Conservation (phyloP, 345 rosid species). For the Melaleuca alternifolia region DNA sequence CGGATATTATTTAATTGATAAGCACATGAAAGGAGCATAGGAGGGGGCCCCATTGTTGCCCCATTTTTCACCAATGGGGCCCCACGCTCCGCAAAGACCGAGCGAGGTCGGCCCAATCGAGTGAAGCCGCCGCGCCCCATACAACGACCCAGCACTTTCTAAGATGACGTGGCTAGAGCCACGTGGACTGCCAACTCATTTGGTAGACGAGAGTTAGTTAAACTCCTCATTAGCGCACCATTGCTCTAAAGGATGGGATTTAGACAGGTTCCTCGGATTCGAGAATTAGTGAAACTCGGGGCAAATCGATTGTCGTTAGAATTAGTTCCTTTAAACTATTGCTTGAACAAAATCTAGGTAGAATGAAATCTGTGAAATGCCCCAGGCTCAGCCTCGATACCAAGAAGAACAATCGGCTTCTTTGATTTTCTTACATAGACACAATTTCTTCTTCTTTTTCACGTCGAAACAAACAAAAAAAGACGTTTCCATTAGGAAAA, state of each 20-base stretch:
- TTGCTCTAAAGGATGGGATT: background rate
- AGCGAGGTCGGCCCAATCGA: background rate
- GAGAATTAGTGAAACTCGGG: background rate
- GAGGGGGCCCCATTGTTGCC: too few relatives aligned
- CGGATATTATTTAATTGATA: too few relatives aligned
- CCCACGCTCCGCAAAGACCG: background rate
- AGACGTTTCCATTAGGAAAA: background rate
- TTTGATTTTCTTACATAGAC: background rate
- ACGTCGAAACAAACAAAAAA: background rate
- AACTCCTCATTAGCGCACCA: background rate
- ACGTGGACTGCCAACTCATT: too few relatives aligned
- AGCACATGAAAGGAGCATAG: too few relatives aligned
- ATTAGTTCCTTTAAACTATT: too few relatives aligned
- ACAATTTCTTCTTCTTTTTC: background rate
- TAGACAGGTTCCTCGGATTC: background rate
- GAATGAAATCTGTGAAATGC: background rate
- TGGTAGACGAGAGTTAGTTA: background rate
- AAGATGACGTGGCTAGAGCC: background rate
- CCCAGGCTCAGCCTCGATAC: background rate
- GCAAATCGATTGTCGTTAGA: background rate
- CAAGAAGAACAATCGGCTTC: background rate
- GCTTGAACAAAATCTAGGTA: background rate
- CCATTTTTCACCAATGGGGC: background rate
- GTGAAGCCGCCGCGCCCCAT: background rate
- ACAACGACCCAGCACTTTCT: background rate